These are phyloP conservation scores for Takashimella koratensis DNA, from an alignment of 1,284 basidiomycete genomes.

Conservation along the genomic window DNA sequence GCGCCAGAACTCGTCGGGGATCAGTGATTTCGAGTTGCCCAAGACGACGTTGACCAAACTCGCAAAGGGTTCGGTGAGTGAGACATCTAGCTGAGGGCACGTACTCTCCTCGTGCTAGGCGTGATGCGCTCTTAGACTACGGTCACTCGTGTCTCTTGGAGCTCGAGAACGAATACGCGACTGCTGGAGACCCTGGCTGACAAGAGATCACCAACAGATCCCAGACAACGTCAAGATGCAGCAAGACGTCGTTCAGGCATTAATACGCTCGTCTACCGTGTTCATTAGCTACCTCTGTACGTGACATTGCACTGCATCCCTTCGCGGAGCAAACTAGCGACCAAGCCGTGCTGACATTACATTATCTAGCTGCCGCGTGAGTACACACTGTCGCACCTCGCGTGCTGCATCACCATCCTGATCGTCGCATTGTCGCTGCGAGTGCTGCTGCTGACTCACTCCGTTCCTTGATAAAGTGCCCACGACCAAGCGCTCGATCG, in stretches of 20 bases:
- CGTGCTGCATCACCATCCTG: constrained; percentile 7
- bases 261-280: constrained; percentile 79
- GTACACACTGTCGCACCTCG: too few species aligned
- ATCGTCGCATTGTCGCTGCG: not conserved
- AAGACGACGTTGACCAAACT: constrained; percentile 74
- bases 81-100: constrained; percentile 25
- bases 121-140: too few species aligned
- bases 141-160: too few species aligned
- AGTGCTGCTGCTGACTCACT: not conserved
- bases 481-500: constrained; percentile 80
- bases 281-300: constrained; percentile 85
- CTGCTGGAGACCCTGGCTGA: too few species aligned
- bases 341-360: constrained; percentile 3
- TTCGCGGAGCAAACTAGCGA: constrained; percentile 2
- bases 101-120: not conserved
- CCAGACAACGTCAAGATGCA: constrained; percentile 80
- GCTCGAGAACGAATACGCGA: not conserved
- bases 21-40: constrained; percentile 81
- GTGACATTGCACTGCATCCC: constrained; percentile 29
- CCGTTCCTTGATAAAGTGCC: constrained; percentile 54
- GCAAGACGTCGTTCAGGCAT: constrained; percentile 75
- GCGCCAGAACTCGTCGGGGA: constrained; percentile 39
- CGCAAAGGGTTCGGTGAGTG: constrained; percentile 65
- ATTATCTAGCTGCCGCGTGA: constrained; percentile 70
- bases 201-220: constrained; percentile 53